Evolutionary conservation across 345 rosid genomes (phyloP).

Genomic region (Brassica juncea): DNA sequence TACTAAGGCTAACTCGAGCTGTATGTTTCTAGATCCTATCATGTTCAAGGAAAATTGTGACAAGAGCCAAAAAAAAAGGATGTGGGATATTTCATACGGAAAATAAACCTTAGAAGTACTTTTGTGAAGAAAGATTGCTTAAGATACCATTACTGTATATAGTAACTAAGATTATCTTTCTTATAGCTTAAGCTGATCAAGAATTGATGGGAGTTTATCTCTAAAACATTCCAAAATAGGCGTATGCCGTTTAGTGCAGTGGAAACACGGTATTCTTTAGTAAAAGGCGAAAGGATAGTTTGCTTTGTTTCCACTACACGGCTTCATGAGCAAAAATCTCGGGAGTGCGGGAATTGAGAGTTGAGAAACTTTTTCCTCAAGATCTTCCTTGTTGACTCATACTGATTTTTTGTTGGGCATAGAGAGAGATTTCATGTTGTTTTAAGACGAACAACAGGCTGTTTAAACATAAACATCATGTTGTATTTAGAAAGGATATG

Average conservation of each 20-base stretch:
- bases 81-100: not conserved
- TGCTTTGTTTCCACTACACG: constrained; percentile 27
- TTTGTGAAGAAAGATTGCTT: not conserved
- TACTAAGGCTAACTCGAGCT: not conserved
- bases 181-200: not conserved
- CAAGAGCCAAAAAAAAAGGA: not conserved
- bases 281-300: constrained; percentile 43
- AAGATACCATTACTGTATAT: not conserved
- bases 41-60: not conserved
- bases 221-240: not conserved
- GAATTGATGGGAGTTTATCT: not conserved
- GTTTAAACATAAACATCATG: no score
- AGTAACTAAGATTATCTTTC: not conserved
- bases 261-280: constrained; percentile 42
- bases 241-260: not conserved
- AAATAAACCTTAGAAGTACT: not conserved
- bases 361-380: no score
- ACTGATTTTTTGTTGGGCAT: no score
- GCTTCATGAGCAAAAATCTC: not conserved
- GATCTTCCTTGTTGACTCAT: no score
- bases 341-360: no score
- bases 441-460: no score
- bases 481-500: no score
- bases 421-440: no score
- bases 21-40: not conserved